Evolutionary conservation across 2,329 filamentous ascomycete species (phyloP).

Genomic region (Pseudomassariella vexata): DNA sequence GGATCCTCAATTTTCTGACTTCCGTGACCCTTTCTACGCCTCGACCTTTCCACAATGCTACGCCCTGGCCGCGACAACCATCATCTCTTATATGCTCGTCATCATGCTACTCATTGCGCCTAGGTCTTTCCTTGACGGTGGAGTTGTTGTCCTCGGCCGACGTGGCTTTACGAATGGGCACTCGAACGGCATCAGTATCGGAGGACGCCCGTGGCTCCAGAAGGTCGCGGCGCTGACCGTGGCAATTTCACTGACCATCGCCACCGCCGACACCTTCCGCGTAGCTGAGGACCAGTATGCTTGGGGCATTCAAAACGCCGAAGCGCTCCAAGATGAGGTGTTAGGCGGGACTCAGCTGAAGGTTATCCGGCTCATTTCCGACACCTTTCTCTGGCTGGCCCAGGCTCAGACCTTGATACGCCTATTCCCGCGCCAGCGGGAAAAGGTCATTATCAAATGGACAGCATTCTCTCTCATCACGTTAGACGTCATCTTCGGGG

Average conservation of each 20-base stretch:
- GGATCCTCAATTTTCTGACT: conserved; percentile 51
- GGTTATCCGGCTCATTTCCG: conserved; percentile 85
- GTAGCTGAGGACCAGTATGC: conserved; percentile 79
- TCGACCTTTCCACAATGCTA: conserved; percentile 92
- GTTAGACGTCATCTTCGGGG: conserved; percentile 84
- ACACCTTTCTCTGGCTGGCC: conserved; percentile 94
- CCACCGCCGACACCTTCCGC: conserved; percentile 83
- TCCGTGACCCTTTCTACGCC: conserved; percentile 84
- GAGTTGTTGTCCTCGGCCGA: conserved; percentile 72
- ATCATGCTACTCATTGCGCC: conserved; percentile 93
- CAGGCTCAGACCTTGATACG: conserved; percentile 96
- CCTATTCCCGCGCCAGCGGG: conserved; percentile 90
- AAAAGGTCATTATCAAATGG: conserved; percentile 99
- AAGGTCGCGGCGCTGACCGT: conserved; percentile 71
- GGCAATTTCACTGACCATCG: conserved; percentile 84
- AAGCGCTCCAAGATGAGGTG: conserved; percentile 68
- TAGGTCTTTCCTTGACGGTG: conserved; percentile 85
- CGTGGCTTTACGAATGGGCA: conserved; percentile 82
- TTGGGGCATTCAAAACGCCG: conserved; percentile 73
- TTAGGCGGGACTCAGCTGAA: conserved; percentile 82
- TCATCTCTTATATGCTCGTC: conserved; percentile 85
- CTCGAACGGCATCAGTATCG: conserved; percentile 74
- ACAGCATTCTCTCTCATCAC: conserved; percentile 90
- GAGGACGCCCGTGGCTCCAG: conserved; percentile 89
- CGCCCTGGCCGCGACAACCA: conserved; percentile 83